phyloP scores from a whole-genome alignment of 345 rosid species.

The Sisymbrium altissimum region DNA sequence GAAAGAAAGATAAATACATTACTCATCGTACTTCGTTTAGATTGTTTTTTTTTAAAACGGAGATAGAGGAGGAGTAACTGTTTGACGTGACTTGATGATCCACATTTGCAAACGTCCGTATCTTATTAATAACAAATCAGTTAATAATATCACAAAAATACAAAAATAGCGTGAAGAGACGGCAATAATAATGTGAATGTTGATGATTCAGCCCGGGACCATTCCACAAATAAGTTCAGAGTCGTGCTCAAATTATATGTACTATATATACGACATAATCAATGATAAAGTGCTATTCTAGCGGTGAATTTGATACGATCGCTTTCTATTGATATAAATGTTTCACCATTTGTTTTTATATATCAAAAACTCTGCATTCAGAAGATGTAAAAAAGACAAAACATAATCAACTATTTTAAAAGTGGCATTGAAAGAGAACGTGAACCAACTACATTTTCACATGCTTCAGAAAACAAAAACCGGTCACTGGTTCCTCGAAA shows the following conservation, averaged over 20 bases:
- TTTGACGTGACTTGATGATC: constrained; percentile 23
- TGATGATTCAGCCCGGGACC: constrained; percentile 31
- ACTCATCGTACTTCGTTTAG: not conserved
- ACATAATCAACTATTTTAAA: not conserved
- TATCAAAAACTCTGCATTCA: not conserved
- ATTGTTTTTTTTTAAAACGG: not conserved
- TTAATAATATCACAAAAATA: constrained; percentile 15
- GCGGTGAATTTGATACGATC: constrained; percentile 20
- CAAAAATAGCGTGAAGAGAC: constrained; percentile 31
- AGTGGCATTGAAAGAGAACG: constrained; percentile 16
- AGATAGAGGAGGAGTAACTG: not conserved
- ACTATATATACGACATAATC: constrained; percentile 15
- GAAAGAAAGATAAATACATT: not conserved
- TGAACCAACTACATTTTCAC: constrained; percentile 33
- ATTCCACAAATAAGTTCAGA: constrained; percentile 21
- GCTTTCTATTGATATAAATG: constrained; percentile 10
- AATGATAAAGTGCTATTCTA: constrained; percentile 4
- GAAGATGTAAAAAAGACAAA: not conserved
- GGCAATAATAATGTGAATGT: constrained; percentile 32
- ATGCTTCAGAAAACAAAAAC: not conserved
- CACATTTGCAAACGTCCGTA: constrained; percentile 12
- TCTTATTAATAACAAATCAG: not conserved
- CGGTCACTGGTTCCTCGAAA: constrained; percentile 12
- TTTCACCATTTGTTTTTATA: constrained; percentile 1
- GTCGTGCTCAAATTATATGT: constrained; percentile 15